These are phyloP conservation scores for Infundibulicybe gibba DNA, from an alignment of 768 basidiomycete species.

Conservation along the genomic window DNA sequence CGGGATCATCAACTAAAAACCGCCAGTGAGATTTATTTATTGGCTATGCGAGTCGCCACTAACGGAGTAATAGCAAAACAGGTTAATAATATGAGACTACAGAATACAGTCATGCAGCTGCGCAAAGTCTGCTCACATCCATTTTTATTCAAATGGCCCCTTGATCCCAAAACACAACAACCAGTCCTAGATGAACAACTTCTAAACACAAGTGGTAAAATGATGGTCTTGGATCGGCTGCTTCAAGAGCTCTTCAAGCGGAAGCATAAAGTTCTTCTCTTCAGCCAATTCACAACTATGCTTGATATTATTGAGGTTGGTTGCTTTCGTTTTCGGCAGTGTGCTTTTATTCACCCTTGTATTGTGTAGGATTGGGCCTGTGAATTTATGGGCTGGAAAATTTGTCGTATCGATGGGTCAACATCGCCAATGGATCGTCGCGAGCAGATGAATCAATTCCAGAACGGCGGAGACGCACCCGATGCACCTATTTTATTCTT, in stretches of 20 bases:
- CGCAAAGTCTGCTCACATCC: conserved; percentile 96
- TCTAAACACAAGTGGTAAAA: conserved; percentile 89
- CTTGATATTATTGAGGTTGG: conserved; percentile 88
- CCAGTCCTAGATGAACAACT: conserved; percentile 74
- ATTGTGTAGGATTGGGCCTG: conserved; percentile 77
- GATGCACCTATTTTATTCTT: conserved; percentile 75
- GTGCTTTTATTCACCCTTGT: background rate
- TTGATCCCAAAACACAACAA: conserved; percentile 56
- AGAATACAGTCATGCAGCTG: conserved; percentile 96
- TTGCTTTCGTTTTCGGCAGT: conserved; percentile 1
- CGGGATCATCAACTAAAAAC: conserved; percentile 54
- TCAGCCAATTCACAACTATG: conserved; percentile 96
- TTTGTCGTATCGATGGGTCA: conserved; percentile 91
- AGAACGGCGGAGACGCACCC: conserved; percentile 57
- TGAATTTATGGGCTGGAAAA: conserved; percentile 75
- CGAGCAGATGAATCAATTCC: conserved; percentile 83
- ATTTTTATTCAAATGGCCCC: conserved; percentile 84
- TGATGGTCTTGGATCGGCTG: conserved; percentile 91
- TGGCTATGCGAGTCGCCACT: background rate
- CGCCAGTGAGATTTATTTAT: conserved; percentile 42
- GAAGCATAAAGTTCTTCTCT: conserved; percentile 82
- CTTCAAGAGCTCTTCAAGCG: conserved; percentile 77
- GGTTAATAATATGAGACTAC: conserved; percentile 89
- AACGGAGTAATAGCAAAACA: conserved; percentile 54
- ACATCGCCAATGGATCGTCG: conserved; percentile 80